Conservation (phyloP, 805 yeast genomes). For the Candida awuae region DNA sequence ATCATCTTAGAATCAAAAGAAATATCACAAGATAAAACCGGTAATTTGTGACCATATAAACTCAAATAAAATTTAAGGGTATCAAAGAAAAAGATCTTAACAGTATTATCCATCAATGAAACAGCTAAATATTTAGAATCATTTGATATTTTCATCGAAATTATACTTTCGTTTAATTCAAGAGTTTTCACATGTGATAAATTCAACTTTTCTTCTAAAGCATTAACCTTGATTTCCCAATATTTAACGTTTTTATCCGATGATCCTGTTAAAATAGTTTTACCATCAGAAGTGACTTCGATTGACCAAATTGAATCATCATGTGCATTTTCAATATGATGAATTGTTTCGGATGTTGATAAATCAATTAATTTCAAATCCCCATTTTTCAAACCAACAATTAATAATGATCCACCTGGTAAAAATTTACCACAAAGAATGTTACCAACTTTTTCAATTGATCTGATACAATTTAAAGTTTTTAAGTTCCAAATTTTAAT, state of each 20-base stretch:
- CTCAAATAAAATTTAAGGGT: constrained; percentile 80
- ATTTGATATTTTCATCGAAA: constrained; percentile 73
- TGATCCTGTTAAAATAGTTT: constrained; percentile 79
- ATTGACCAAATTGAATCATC: constrained; percentile 79
- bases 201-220: constrained; percentile 43
- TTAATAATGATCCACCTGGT: constrained; percentile 86
- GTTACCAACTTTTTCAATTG: constrained; percentile 77
- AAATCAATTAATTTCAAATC: constrained; percentile 77
- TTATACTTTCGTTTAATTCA: constrained; percentile 79
- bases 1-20: constrained; percentile 81
- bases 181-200: constrained; percentile 71
- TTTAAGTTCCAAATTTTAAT: constrained; percentile 82
- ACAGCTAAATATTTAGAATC: constrained; percentile 72
- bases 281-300: constrained; percentile 82
- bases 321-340: constrained; percentile 67
- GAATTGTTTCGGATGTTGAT: constrained; percentile 68
- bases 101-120: constrained; percentile 87
- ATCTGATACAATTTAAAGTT: constrained; percentile 69
- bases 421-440: constrained; percentile 72
- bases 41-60: constrained; percentile 92
- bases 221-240: constrained; percentile 80
- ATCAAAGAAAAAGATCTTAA: constrained; percentile 85
- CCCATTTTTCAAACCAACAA: constrained; percentile 85
- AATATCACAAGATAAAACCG: constrained; percentile 87
- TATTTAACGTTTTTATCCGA: constrained; percentile 86